Evolutionary conservation across 208 protist species (phyloP), one percentile per base, ranked within the genome.

Genomic region (Vickermania ingenoplastis): DNA sequence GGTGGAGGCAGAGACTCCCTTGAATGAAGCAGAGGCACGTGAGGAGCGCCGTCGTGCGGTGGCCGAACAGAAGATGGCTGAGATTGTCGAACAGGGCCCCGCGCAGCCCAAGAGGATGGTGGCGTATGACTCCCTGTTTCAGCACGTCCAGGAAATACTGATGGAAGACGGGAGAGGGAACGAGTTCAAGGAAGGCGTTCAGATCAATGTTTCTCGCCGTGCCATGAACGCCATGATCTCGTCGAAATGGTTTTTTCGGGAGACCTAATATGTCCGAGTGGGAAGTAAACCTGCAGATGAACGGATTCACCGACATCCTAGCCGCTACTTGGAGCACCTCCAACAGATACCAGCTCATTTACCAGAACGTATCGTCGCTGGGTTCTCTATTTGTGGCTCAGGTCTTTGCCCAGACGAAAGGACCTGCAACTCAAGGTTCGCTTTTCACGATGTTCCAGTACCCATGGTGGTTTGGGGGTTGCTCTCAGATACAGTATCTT

Each of bases 201-300:
- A 69, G 14, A 51, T 95, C 17, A 89, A 83, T 64, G 31, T 92
- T 53, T 49, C 69, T 31, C 86, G 85, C 66, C 86, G 81, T 57
- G 71, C 75, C 27, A 80, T 91, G 71, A 95, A 95, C 67, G 73
- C 80, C 36, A 86, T 90, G 81, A 59, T 95, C 21, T 63, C 77
- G 41, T 81, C 89, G 21, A 95, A 95, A 68, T 92, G 78, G n/a
- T 75, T 48, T 58, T 13, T 61, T 95, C n/a, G 45, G 59, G n/a
- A 89, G 77, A 57, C 85, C 85, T 41, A 72, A 95, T 61, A 81
- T 75, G 73, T 91, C 86, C 26, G 65, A 88, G 63, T 95, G 86
- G 84, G 89, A 95, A 68, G 27, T 95, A 4, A 83, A 74, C 41
- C 59, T 92, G 41, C 89, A 95, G 71, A 90, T 92, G 86, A 89